Evolutionary conservation across 768 basidiomycete species (phyloP).

Genomic region (Kwoniella sp.): DNA sequence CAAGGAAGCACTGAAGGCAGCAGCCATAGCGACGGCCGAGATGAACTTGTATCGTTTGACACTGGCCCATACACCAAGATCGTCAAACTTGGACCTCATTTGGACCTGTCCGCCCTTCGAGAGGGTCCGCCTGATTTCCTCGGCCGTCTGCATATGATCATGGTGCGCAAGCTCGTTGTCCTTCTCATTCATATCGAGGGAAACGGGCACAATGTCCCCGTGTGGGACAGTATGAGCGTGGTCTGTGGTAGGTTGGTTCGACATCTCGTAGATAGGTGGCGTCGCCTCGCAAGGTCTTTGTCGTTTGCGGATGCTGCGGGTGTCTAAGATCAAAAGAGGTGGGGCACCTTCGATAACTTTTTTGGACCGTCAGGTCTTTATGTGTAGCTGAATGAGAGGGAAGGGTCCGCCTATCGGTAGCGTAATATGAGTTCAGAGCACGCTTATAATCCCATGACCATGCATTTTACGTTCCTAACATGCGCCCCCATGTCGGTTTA

Average conservation of each 20-base stretch:
- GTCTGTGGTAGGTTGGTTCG: background rate
- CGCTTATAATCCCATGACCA: background rate
- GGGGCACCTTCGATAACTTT: no score
- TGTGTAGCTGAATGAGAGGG: background rate
- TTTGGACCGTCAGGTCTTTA: background rate
- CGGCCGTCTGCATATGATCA: slow-evolving; percentile 18
- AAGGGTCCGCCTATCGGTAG: no score
- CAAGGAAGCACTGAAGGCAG: slow-evolving; percentile 33
- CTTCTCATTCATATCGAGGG: slow-evolving; percentile 20
- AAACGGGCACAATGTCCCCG: slow-evolving; percentile 19
- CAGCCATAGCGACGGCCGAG: slow-evolving; percentile 23
- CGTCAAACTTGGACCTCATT: slow-evolving; percentile 33
- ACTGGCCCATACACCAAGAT: slow-evolving; percentile 27
- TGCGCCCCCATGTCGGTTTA: background rate
- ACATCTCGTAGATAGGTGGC: background rate
- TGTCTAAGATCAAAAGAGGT: no score
- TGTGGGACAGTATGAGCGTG: background rate
- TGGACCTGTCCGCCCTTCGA: slow-evolving; percentile 20
- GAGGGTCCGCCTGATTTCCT: slow-evolving; percentile 15
- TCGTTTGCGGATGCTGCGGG: no score
- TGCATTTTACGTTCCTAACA: background rate
- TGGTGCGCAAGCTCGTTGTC: slow-evolving; percentile 14
- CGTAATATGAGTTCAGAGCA: no score
- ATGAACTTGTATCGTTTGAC: slow-evolving; percentile 28
- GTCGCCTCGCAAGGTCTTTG: no score